phyloP scores from a whole-genome alignment of 169 alveolate species.

The Cryptosporidium parvum region DNA sequence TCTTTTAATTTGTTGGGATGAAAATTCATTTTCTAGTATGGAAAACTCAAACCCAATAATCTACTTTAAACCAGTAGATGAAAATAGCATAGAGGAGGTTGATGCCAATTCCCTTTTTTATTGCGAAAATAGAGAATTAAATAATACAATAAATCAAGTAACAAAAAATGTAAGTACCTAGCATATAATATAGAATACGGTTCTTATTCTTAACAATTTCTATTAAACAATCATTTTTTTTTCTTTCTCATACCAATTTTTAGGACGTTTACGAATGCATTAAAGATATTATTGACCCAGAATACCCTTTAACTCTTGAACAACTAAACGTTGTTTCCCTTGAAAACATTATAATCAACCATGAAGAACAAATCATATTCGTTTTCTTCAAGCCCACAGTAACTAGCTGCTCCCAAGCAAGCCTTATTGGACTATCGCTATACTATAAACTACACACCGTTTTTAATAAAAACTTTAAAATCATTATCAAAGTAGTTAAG shows the following conservation, averaged over 20 bases:
- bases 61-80: constrained; percentile 31
- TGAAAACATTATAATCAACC: constrained; percentile 88
- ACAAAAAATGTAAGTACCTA: constrained; percentile 28
- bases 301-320: constrained; percentile 97
- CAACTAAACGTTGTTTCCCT: constrained; percentile 92
- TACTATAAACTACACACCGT: constrained; percentile 92
- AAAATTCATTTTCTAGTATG: neutral
- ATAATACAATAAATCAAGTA: neutral
- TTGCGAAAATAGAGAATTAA: neutral
- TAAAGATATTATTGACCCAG: constrained; percentile 96
- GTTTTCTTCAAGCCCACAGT: constrained; percentile 97
- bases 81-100: neutral
- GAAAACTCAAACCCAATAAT: constrained; percentile 55
- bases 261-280: constrained; percentile 92
- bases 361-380: constrained; percentile 82
- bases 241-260: neutral
- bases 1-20: neutral
- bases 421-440: constrained; percentile 95
- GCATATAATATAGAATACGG: too few species aligned
- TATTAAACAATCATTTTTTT: neutral
- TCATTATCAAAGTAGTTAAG: constrained; percentile 80
- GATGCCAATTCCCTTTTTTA: constrained; percentile 6
- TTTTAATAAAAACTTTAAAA: constrained; percentile 88
- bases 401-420: constrained; percentile 96
- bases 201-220: neutral